Percentiles rank a stretch among this genome's conserved stretches.
Evolutionary conservation across 495 filamentous ascomycete species (phyloP).

Genomic region (Penicillium cataractarum): DNA sequence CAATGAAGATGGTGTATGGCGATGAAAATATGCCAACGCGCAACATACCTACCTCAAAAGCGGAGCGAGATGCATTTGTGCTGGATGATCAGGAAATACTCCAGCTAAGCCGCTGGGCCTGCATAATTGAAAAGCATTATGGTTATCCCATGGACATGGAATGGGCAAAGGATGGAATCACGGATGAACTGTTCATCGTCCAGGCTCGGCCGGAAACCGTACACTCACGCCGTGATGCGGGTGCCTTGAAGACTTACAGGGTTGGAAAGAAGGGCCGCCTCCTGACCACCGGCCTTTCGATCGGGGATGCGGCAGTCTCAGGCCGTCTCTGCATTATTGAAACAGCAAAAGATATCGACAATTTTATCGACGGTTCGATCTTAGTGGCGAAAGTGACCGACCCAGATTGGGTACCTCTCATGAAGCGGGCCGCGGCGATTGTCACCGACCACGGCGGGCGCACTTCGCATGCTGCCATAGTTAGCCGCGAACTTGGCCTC

Average conservation of each 20-base stretch:
- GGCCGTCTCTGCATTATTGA: conserved; percentile 39
- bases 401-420: conserved; percentile 44
- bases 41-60: conserved; percentile 42
- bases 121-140: conserved; percentile 40
- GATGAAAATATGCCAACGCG: conserved; percentile 24
- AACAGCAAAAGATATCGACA: conserved; percentile 30
- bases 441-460: conserved; percentile 45
- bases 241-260: conserved; percentile 34
- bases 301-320: conserved; percentile 39
- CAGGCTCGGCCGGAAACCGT: conserved; percentile 44
- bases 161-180: conserved; percentile 42
- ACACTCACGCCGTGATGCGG: conserved; percentile 34
- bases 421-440: conserved; percentile 40
- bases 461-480: conserved; percentile 44
- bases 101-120: conserved; percentile 40
- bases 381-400: conserved; percentile 38
- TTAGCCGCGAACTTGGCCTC: conserved; percentile 43
- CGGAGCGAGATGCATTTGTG: conserved; percentile 34
- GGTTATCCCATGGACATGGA: conserved; percentile 44
- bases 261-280: conserved; percentile 31
- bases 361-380: conserved; percentile 35
- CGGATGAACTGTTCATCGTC: conserved; percentile 39
- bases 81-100: conserved; percentile 38
- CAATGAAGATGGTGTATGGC: conserved; percentile 25
- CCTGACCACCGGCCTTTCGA: conserved; percentile 30